Conservation (phyloP, 306 rosid species). For the Vigna radiata region DNA sequence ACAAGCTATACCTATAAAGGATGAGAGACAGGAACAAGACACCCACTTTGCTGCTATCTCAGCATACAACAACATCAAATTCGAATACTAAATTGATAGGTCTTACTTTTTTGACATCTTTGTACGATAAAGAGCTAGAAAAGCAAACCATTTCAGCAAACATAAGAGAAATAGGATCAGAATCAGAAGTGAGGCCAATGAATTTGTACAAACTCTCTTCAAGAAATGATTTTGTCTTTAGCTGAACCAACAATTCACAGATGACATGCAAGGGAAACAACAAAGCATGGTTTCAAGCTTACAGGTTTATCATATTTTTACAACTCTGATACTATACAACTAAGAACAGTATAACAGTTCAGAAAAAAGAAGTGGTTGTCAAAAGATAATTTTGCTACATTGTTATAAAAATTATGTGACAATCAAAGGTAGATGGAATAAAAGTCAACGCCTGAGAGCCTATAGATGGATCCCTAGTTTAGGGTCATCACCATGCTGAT, state of each 20-base stretch:
- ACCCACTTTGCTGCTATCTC: not conserved
- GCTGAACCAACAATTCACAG: constrained; percentile 9
- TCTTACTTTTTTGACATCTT: not conserved
- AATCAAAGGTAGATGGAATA: not conserved
- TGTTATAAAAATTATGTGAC: not conserved
- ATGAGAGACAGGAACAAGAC: not conserved
- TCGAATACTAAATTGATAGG: not conserved
- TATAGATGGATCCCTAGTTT: constrained; percentile 29
- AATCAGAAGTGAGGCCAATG: not conserved
- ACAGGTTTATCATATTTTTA: not conserved
- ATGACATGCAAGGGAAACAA: not conserved
- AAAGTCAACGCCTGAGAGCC: constrained; percentile 26
- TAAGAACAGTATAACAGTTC: no score
- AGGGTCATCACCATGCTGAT: not conserved
- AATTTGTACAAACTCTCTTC: not conserved
- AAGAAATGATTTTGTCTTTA: constrained; percentile 10
- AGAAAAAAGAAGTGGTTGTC: no score
- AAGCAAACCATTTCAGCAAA: constrained; percentile 16
- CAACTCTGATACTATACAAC: no score
- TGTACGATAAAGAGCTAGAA: not conserved
- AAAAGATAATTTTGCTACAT: no score
- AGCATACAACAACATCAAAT: constrained; percentile 5
- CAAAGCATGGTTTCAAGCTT: not conserved
- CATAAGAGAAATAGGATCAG: not conserved
- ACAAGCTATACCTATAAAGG: not conserved